phyloP scores from a whole-genome alignment of 108 stramenopile genomes.

The Chaetoceros tenuissimus region DNA sequence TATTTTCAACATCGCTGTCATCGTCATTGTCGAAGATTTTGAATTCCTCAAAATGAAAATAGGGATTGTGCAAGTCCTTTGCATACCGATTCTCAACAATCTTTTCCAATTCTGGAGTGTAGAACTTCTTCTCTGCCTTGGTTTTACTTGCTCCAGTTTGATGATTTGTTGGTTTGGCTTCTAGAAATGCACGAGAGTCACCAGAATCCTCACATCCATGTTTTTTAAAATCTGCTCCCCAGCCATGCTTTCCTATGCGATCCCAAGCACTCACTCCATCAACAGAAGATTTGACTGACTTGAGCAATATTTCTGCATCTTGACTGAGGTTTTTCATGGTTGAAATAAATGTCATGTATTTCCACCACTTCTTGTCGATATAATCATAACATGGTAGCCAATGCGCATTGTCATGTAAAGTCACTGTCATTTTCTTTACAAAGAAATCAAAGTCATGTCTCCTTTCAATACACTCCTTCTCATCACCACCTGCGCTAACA shows the following conservation, averaged over 20 bases:
- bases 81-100: not conserved
- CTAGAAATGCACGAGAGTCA: not conserved
- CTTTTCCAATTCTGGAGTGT: not conserved
- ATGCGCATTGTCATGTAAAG: not conserved
- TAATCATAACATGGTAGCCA: not conserved
- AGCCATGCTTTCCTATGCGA: not conserved
- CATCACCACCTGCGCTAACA: not conserved
- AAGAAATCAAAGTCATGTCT: not conserved
- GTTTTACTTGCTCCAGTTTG: not conserved
- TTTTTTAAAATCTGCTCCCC: not conserved
- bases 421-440: not conserved
- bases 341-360: slow-evolving; percentile 30
- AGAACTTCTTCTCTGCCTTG: not conserved
- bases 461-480: not conserved
- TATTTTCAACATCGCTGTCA: too few relatives aligned
- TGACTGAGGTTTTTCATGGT: slow-evolving; percentile 17
- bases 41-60: not conserved
- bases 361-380: slow-evolving; percentile 28
- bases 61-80: not conserved
- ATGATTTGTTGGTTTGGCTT: not conserved
- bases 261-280: not conserved
- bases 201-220: not conserved
- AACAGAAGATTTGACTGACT: not conserved
- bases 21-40: not conserved
- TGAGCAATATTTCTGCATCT: slow-evolving; percentile 26